These are phyloP conservation scores for Kokia cookei DNA, from an alignment of 441 rosid species.

Conservation along the genomic window DNA sequence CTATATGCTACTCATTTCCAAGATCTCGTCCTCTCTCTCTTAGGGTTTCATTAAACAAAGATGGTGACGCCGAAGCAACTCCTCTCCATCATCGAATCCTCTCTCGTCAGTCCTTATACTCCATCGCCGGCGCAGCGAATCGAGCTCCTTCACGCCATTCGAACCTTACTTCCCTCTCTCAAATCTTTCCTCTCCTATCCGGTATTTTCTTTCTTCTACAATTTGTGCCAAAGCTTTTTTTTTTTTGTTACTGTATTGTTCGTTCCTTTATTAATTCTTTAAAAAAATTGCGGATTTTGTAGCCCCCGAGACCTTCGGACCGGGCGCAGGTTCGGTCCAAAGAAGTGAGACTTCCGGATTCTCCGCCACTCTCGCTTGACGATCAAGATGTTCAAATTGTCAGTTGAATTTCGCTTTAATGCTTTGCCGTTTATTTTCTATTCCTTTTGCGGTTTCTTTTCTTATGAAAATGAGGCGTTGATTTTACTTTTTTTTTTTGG, in stretches of 20 bases:
- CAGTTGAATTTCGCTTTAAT: constrained; percentile 21
- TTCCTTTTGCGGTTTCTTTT: not conserved
- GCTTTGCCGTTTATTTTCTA: not conserved
- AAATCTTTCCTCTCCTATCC: constrained; percentile 67
- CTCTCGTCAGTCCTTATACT: constrained; percentile 64
- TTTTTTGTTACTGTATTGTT: not conserved
- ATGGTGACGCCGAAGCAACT: constrained; percentile 82
- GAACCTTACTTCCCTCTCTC: constrained; percentile 52
- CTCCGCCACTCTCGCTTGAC: constrained; percentile 68
- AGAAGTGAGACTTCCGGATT: constrained; percentile 89
- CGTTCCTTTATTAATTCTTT: not conserved
- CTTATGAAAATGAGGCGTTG: not conserved
- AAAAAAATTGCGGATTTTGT: not conserved
- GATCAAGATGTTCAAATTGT: constrained; percentile 90
- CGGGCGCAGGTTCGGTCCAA: constrained; percentile 72
- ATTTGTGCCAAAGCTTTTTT: not conserved
- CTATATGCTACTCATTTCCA: not conserved
- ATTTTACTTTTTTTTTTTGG: not conserved
- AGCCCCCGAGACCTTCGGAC: constrained; percentile 78
- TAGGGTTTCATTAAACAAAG: constrained; percentile 12
- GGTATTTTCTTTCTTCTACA: constrained; percentile 25
- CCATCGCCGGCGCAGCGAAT: constrained; percentile 67
- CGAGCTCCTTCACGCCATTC: constrained; percentile 79
- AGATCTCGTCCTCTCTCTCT: not conserved
- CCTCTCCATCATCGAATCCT: constrained; percentile 62